Conservation (phyloP, 2,329 filamentous ascomycete genomes). For the Paraphoma chrysanthemicola region DNA sequence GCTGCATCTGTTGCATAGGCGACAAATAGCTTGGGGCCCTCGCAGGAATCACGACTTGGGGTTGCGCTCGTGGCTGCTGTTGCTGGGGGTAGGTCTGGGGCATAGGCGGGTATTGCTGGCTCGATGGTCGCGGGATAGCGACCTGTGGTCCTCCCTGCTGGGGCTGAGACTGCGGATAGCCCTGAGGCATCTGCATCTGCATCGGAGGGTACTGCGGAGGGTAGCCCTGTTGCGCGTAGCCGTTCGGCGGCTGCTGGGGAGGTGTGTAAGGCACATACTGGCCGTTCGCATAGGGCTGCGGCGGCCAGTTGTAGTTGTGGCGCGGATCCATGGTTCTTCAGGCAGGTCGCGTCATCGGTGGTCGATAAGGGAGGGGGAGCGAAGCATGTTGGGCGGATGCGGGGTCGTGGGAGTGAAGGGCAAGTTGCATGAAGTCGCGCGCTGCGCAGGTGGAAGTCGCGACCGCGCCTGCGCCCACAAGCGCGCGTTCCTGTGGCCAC, state of each 20-base stretch:
- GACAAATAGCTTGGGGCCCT: slow-evolving; percentile 22
- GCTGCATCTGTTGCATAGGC: slow-evolving; percentile 38
- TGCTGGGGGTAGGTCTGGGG: slow-evolving; percentile 20
- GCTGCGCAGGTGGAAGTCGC: slow-evolving; percentile 15
- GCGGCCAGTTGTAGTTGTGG: slow-evolving; percentile 45
- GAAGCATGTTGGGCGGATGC: slow-evolving; percentile 26
- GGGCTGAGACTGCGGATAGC: slow-evolving; percentile 31
- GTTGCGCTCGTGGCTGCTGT: slow-evolving; percentile 30
- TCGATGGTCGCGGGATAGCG: slow-evolving; percentile 28
- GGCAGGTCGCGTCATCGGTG: slow-evolving; percentile 18
- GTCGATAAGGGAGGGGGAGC: slow-evolving; percentile 5
- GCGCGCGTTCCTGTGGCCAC: neutral
- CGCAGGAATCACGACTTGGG: slow-evolving; percentile 38
- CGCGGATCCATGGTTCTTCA: slow-evolving; percentile 38
- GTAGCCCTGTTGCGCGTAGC: slow-evolving; percentile 38
- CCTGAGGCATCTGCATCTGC: slow-evolving; percentile 27
- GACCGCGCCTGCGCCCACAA: slow-evolving; percentile 8
- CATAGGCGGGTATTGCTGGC: slow-evolving; percentile 34
- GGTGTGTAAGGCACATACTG: slow-evolving; percentile 40
- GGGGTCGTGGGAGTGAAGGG: slow-evolving; percentile 14
- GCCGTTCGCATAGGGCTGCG: slow-evolving; percentile 35
- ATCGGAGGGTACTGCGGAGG: slow-evolving; percentile 28
- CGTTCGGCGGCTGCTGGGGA: slow-evolving; percentile 31
- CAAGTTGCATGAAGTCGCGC: slow-evolving; percentile 6
- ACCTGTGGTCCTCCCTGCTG: slow-evolving; percentile 20